Base-by-base conservation (phyloP, 106 monocot genomes). In the Amphibolis antarctica region DNA sequence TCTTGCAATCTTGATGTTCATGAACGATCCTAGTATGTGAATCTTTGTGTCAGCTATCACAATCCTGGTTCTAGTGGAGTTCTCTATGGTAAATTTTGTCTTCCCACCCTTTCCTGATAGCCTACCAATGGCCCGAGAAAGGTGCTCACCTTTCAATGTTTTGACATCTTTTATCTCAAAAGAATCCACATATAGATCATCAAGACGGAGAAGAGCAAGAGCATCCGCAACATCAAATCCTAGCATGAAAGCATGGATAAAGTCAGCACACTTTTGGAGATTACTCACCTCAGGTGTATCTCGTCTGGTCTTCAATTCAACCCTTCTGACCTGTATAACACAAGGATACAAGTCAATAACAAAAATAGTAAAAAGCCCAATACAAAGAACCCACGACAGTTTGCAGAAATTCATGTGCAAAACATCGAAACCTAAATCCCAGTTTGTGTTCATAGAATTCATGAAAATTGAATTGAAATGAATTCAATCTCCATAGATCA, bases 161-260 rank as follows among this genome's bases (percentile, higher is more conserved):
- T 93, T 93, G 29, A 93, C 88, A 42, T 93, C 93, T 69, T 88
- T 83, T 64, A 93, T 93, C 79, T 93, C 93, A 53, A 93, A 93
- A 10, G 85, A 85, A 36, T 93, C 93, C 0, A 93, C 80, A 54
- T 93, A 93, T 4, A 93, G 74, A 62, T 93, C 88, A 64, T 93
- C 93, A 4, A 93, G 64, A 28, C 88, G 93, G 4, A 93, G 62
- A n/a, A 93, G 75, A 18, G 88, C 93, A 15, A 93, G 15, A 0
- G 83, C 88, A 66, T 93, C 93, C 0, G 82, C 69, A n/a, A 93
- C 51, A 45, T 83, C 84, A 28, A 93, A 93, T 9, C 88, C 93
- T 27, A 88, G 85, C 88, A 93, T 88, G 75, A 88, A 93, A 3
- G 88, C 93, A 63, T 88, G 83, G 26, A 93, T 77, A 53, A 93